A percentile compares a stretch with the other conserved stretches of the same genome.
These are phyloP conservation scores for Tilletia walkeri DNA, from an alignment of 1,284 basidiomycete species.

Conservation along the genomic window DNA sequence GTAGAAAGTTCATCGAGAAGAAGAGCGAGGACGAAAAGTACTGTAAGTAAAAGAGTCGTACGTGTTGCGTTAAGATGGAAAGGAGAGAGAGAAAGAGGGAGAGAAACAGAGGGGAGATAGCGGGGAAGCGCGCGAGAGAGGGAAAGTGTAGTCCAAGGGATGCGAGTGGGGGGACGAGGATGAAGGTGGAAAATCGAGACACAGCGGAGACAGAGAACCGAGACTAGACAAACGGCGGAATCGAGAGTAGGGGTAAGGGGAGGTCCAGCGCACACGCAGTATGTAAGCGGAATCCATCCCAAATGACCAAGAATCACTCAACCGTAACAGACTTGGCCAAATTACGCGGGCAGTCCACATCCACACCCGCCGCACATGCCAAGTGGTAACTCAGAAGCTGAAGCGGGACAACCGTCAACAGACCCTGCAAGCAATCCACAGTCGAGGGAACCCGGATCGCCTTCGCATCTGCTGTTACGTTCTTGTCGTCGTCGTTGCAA, in stretches of 20 bases:
- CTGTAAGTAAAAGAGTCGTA: too few relatives aligned
- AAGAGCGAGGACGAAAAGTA: too few relatives aligned
- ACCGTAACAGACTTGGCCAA: constrained; percentile 62
- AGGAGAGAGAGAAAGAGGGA: too few relatives aligned
- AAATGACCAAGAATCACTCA: constrained; percentile 16
- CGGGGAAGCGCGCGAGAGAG: background rate
- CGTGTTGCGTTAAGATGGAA: too few relatives aligned
- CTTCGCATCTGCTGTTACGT: constrained; percentile 70
- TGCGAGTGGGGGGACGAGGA: background rate
- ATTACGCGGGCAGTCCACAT: constrained; percentile 98
- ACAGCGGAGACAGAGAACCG: too few relatives aligned
- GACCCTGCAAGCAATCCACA: constrained; percentile 89
- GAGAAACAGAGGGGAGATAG: too few relatives aligned
- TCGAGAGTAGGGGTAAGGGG: too few relatives aligned
- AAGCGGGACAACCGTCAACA: constrained; percentile 94
- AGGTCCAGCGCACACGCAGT: too few relatives aligned
- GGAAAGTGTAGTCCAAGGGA: background rate
- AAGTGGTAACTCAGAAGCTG: constrained; percentile 96
- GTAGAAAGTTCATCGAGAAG: too few relatives aligned
- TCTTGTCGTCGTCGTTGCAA: constrained; percentile 89
- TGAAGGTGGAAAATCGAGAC: background rate
- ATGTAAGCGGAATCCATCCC: too few relatives aligned
- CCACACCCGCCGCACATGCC: constrained; percentile 89
- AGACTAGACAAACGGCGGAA: too few relatives aligned
- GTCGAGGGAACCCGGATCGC: constrained; percentile 77